Evolutionary conservation across 352 stramenopile genomes (phyloP).

Genomic region (Phytophthora nicotianae): DNA sequence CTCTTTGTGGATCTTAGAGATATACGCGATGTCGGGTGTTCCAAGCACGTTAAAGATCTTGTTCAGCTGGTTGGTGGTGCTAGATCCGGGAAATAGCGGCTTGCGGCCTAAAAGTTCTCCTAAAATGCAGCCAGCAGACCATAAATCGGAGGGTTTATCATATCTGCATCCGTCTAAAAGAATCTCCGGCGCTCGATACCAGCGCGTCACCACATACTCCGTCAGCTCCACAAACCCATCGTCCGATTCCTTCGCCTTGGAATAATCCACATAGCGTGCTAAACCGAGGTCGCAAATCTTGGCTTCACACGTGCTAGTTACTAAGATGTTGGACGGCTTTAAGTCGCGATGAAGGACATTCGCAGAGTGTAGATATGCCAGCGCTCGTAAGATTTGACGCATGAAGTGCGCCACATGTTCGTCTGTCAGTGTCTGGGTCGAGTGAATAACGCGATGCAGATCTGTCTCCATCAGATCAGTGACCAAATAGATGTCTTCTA

Average conservation of each 20-base stretch:
- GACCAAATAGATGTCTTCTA: slow-evolving; percentile 97
- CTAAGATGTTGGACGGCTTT: slow-evolving; percentile 96
- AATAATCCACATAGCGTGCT: slow-evolving; percentile 76
- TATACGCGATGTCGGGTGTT: slow-evolving; percentile 76
- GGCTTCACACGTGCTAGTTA: slow-evolving; percentile 96
- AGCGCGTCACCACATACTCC: slow-evolving; percentile 80
- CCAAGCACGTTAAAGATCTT: slow-evolving; percentile 96
- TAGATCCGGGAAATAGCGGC: slow-evolving; percentile 96
- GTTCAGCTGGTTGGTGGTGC: slow-evolving; percentile 96
- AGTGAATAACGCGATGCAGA: slow-evolving; percentile 92
- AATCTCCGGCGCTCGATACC: slow-evolving; percentile 90
- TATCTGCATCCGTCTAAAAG: slow-evolving; percentile 91
- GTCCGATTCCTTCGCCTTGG: slow-evolving; percentile 44
- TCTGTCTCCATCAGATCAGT: slow-evolving; percentile 96
- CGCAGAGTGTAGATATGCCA: slow-evolving; percentile 98
- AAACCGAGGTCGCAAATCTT: slow-evolving; percentile 97
- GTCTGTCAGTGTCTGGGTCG: slow-evolving; percentile 90
- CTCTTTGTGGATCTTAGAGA: slow-evolving; percentile 70
- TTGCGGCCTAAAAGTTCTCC: slow-evolving; percentile 94
- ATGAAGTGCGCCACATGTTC: slow-evolving; percentile 96
- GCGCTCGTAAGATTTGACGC: slow-evolving; percentile 95
- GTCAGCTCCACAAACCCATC: slow-evolving; percentile 74
- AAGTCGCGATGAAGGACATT: slow-evolving; percentile 97
- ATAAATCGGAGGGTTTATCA: slow-evolving; percentile 78
- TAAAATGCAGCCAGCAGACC: slow-evolving; percentile 95